A percentile compares a stretch with the other conserved stretches of the same genome.
Evolutionary conservation across 345 rosid species (phyloP).

Genomic region (Chamaenerion angustifolium): DNA sequence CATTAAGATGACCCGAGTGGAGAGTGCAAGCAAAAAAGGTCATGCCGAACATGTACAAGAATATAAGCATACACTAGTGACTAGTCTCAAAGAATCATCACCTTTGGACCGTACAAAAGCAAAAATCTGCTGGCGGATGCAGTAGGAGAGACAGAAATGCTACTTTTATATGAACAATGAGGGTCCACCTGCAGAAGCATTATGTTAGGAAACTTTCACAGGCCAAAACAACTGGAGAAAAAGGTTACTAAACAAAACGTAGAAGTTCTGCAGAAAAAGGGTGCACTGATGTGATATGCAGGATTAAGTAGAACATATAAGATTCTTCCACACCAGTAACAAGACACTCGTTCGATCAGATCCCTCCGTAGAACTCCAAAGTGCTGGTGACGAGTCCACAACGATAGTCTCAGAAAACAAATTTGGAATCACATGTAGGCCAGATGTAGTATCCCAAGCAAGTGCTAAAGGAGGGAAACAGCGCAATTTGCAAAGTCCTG

Average conservation of each 20-base stretch:
- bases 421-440: constrained; percentile 68
- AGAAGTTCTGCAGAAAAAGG: no score
- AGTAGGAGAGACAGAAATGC: constrained; percentile 47
- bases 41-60: no score
- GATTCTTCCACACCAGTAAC: constrained; percentile 41
- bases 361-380: constrained; percentile 48
- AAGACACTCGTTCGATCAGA: constrained; percentile 65
- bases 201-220: background rate
- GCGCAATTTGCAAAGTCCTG: constrained; percentile 93
- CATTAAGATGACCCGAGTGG: no score
- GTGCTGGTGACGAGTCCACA: constrained; percentile 79
- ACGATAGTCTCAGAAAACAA: constrained; percentile 46
- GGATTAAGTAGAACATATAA: no score
- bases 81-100: constrained; percentile 10
- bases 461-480: constrained; percentile 97
- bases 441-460: constrained; percentile 90
- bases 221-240: background rate
- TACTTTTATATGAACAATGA: constrained; percentile 76
- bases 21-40: no score
- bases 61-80: background rate
- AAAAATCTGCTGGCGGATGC: constrained; percentile 68
- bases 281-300: no score
- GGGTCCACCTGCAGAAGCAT: constrained; percentile 75
- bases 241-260: no score
- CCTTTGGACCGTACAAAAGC: constrained; percentile 69